Evolutionary conservation across 83 land plant genomes (phyloP).

Genomic region (Picea abies): DNA sequence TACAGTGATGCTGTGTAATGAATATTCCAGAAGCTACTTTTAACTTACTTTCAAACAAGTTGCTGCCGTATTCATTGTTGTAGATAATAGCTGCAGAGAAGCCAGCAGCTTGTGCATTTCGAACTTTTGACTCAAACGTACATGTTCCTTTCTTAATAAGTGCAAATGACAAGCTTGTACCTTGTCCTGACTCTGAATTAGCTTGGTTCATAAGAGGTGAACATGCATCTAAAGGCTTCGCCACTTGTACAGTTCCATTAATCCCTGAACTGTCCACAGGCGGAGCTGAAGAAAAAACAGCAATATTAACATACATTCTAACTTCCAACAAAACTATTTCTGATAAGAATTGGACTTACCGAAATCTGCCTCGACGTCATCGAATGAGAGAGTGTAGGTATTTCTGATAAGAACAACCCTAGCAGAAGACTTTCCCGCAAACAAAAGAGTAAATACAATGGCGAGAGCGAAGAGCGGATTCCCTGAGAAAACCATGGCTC

Average conservation of each 20-base stretch:
- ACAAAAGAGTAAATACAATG: no score
- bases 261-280: slow-evolving; percentile 41
- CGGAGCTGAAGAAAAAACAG: slow-evolving; percentile 41
- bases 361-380: no score
- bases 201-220: slow-evolving; percentile 38
- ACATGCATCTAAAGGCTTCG: slow-evolving; percentile 81
- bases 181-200: slow-evolving; percentile 7
- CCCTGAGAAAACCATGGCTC: no score
- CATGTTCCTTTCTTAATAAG: slow-evolving; percentile 73
- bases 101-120: slow-evolving; percentile 67
- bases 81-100: slow-evolving; percentile 58
- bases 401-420: no score
- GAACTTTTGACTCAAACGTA: slow-evolving; percentile 53
- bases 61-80: slow-evolving; percentile 47
- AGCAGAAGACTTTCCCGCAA: no score
- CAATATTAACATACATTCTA: no score
- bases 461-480: no score
- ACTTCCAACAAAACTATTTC: no score
- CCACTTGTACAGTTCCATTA: slow-evolving; percentile 50
- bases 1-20: not conserved
- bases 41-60: slow-evolving; percentile 47
- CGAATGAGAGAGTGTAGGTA: no score
- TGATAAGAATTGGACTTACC: no score
- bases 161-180: slow-evolving; percentile 43
- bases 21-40: not conserved